Percentiles rank a stretch among this genome's conserved stretches.
phyloP scores from a whole-genome alignment of 2,329 filamentous ascomycete species.

The Nigrospora sphaerica region DNA sequence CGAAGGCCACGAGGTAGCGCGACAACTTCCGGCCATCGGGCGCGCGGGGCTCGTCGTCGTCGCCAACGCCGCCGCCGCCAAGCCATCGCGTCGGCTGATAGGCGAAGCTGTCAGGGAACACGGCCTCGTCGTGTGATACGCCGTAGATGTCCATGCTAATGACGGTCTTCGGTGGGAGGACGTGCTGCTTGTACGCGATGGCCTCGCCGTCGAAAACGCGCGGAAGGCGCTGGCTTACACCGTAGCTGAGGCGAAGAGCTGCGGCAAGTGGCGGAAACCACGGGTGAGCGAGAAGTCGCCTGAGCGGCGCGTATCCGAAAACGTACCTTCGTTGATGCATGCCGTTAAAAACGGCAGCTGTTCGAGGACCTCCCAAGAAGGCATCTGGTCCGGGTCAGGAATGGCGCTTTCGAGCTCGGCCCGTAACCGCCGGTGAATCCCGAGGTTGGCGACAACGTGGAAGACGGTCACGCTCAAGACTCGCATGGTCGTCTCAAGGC shows the following conservation, averaged over 20 bases:
- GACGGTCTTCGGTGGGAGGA: conserved; percentile 7
- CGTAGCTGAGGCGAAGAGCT: conserved; percentile 8
- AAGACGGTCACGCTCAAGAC: not conserved
- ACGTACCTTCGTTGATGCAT: conserved; percentile 14
- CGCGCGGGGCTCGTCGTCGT: not conserved
- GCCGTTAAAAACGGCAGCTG: conserved; percentile 18
- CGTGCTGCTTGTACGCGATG: conserved; percentile 6
- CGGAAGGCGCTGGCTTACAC: conserved; percentile 5
- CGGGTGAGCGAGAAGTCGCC: not conserved
- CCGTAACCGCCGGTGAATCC: conserved; percentile 1
- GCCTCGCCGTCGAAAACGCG: conserved; percentile 6
- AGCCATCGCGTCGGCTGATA: conserved; percentile 15
- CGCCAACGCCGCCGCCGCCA: not conserved
- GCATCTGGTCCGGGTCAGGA: conserved; percentile 7
- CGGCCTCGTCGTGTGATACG: conserved; percentile 10
- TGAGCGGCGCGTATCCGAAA: not conserved
- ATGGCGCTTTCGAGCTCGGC: conserved; percentile 7
- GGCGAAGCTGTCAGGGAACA: conserved; percentile 6
- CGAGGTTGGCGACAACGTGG: not conserved
- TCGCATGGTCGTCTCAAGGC: not conserved
- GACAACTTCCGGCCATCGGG: conserved; percentile 5
- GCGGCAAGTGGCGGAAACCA: not conserved
- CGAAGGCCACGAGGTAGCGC: conserved; percentile 20
- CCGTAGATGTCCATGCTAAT: conserved; percentile 11
- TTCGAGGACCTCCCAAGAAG: conserved; percentile 9